Percentiles rank a stretch among this genome's conserved stretches.
These are phyloP conservation scores for Erigeron canadensis DNA, from an alignment of 129 eudicot species.

Conservation along the genomic window DNA sequence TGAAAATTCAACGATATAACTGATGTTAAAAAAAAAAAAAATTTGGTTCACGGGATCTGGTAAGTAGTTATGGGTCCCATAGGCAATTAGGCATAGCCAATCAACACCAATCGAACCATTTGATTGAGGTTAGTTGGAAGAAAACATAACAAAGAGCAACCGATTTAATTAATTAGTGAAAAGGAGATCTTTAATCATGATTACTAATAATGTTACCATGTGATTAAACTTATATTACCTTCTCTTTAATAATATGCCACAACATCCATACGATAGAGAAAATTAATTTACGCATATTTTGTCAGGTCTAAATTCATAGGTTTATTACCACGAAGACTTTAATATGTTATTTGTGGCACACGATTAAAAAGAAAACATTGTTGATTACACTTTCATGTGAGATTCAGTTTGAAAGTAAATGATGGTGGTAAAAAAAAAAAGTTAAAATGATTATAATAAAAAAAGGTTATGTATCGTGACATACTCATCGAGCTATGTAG, in stretches of 20 bases:
- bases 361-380: too few relatives aligned
- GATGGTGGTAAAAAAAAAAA: too few relatives aligned
- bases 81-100: neutral
- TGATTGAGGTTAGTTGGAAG: neutral
- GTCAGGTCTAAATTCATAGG: neutral
- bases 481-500: too few relatives aligned
- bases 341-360: too few relatives aligned
- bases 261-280: too few relatives aligned
- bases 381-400: too few relatives aligned
- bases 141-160: neutral
- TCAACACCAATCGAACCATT: slow-evolving; percentile 5
- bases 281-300: too few relatives aligned
- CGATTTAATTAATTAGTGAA: slow-evolving; percentile 7
- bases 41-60: neutral
- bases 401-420: too few relatives aligned
- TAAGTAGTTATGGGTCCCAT: neutral
- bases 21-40: too few relatives aligned
- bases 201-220: slow-evolving; percentile 32
- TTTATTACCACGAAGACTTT: neutral
- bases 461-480: too few relatives aligned
- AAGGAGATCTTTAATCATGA: slow-evolving; percentile 15
- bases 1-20: too few relatives aligned
- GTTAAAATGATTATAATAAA: too few relatives aligned
- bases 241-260: neutral
- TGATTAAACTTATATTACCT: slow-evolving; percentile 6